A percentile compares a stretch with the other conserved stretches of the same genome.
Evolutionary conservation across 169 alveolate genomes (phyloP).

Genomic region (Babesia caballi): DNA sequence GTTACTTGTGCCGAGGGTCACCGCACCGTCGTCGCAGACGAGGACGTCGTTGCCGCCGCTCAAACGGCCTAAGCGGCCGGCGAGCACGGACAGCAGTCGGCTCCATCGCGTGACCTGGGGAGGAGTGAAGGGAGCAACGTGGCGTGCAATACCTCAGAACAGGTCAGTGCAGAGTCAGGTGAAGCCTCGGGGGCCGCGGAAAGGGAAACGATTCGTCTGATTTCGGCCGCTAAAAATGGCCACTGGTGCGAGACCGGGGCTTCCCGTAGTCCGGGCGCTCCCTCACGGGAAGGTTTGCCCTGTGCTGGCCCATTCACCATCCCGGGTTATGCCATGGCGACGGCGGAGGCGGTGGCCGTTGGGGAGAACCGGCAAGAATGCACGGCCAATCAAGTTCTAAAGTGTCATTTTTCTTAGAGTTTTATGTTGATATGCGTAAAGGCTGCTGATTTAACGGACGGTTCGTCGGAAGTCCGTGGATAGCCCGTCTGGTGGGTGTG

Average conservation of each 20-base stretch:
- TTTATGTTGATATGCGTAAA: too few relatives aligned
- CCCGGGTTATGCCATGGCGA: too few relatives aligned
- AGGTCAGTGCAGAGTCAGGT: background rate
- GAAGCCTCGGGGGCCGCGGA: background rate
- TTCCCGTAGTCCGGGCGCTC: too few relatives aligned
- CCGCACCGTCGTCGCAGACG: slow-evolving; percentile 48
- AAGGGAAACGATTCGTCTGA: background rate
- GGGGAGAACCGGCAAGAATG: too few relatives aligned
- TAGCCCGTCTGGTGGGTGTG: too few relatives aligned
- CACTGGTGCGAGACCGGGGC: background rate
- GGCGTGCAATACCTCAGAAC: background rate
- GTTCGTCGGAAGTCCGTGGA: too few relatives aligned
- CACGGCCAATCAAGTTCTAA: too few relatives aligned
- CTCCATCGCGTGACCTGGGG: slow-evolving; percentile 46
- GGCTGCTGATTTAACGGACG: too few relatives aligned
- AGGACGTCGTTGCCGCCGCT: slow-evolving; percentile 47
- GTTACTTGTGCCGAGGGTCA: background rate
- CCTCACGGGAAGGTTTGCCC: too few relatives aligned
- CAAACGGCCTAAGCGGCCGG: slow-evolving; percentile 43
- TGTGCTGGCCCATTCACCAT: too few relatives aligned
- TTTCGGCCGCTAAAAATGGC: background rate
- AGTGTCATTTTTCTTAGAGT: too few relatives aligned
- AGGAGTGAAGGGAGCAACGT: background rate
- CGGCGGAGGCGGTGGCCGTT: too few relatives aligned
- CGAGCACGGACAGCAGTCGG: slow-evolving; percentile 7